phyloP scores from a whole-genome alignment of 495 filamentous ascomycete species.

The Lasiosphaeris hirsuta region DNA sequence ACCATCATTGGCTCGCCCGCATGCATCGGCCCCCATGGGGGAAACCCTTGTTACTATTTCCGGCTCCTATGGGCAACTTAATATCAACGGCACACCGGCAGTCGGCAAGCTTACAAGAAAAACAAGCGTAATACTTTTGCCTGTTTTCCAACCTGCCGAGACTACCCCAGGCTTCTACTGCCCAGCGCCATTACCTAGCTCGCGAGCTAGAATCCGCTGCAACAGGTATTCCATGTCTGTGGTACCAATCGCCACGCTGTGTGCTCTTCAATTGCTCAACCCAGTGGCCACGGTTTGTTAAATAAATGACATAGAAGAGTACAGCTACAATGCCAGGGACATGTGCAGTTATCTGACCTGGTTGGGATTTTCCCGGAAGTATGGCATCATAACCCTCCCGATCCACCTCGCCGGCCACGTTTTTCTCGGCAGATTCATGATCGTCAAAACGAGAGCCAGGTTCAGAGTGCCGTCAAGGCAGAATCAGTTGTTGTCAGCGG shows the following conservation, averaged over 20 bases:
- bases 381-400: neutral
- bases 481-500: neutral
- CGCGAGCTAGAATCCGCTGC: neutral
- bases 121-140: constrained; percentile 14
- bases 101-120: constrained; percentile 20
- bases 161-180: constrained; percentile 5
- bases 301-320: neutral
- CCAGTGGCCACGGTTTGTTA: neutral
- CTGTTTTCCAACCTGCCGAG: constrained; percentile 16
- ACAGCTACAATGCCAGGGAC: neutral
- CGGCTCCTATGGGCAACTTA: constrained; percentile 21
- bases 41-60: constrained; percentile 26
- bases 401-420: neutral
- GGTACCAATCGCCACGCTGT: no score
- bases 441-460: constrained; percentile 10
- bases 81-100: constrained; percentile 30
- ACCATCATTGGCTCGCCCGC: constrained; percentile 21
- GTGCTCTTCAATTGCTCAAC: no score
- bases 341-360: no score
- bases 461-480: constrained; percentile 3
- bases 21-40: constrained; percentile 23
- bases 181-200: neutral
- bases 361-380: no score
- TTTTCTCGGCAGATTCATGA: constrained; percentile 22
- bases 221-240: neutral